These are phyloP conservation scores for Populus hybrid DNA, from an alignment of 441 rosid species.

Conservation along the genomic window DNA sequence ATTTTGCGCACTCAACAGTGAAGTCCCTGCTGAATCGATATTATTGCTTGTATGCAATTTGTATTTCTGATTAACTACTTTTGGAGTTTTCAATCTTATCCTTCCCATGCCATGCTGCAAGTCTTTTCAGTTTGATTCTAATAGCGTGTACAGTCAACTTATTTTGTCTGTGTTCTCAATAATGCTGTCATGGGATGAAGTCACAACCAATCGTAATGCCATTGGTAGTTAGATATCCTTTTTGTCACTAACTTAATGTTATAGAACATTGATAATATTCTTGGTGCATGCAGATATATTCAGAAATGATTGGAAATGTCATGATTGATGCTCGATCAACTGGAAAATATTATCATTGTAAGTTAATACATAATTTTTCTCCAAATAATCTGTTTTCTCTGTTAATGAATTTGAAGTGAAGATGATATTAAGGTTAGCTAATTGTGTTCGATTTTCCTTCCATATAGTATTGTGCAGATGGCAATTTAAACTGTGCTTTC, in stretches of 20 bases:
- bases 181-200: background rate
- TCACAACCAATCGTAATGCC: background rate
- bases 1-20: background rate
- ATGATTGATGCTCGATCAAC: constrained; percentile 99
- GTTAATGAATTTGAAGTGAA: background rate
- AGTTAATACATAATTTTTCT: constrained; percentile 27
- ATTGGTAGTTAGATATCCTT: background rate
- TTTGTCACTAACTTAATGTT: background rate
- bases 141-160: background rate
- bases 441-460: background rate
- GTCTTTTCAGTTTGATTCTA: background rate
- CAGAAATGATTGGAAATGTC: constrained; percentile 99
- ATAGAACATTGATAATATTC: background rate
- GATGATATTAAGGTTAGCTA: background rate
- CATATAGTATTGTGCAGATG: background rate
- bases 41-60: background rate
- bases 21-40: background rate
- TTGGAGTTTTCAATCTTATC: background rate
- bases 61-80: background rate
- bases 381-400: background rate
- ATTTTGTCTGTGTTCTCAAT: background rate
- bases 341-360: constrained; percentile 98
- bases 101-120: background rate
- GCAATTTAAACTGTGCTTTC: background rate
- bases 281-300: constrained; percentile 61